phyloP scores from a whole-genome alignment of 177 flowering plant species.

The Telopea speciosissima region DNA sequence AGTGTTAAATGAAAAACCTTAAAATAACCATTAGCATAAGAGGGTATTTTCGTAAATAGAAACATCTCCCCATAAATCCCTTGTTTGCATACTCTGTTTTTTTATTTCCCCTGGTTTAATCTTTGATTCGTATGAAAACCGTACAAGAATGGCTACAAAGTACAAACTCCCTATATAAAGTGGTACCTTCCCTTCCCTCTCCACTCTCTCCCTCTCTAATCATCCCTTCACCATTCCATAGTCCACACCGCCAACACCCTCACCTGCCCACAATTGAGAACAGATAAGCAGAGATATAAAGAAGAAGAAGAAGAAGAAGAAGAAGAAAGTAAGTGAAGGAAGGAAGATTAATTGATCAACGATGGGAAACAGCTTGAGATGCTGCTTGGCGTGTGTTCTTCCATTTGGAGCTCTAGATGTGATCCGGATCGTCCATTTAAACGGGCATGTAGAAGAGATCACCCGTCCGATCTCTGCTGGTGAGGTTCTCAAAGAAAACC shows the following conservation, averaged over 20 bases:
- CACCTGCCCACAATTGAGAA: background rate
- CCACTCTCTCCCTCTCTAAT: no score
- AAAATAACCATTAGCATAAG: background rate
- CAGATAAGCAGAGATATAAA: no score
- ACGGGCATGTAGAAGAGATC: constrained; percentile 72
- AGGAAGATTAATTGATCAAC: background rate
- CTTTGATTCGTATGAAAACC: background rate
- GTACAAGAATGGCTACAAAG: background rate
- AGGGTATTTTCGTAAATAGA: background rate
- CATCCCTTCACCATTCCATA: background rate
- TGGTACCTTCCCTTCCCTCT: background rate
- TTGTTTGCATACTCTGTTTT: no score
- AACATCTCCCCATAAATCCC: no score
- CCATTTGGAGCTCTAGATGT: constrained; percentile 91
- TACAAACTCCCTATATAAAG: background rate
- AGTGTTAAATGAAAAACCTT: no score
- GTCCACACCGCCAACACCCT: background rate
- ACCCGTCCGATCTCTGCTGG: constrained; percentile 66
- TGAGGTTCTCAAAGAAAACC: constrained; percentile 60
- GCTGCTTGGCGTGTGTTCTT: constrained; percentile 89
- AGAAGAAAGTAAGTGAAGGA: background rate
- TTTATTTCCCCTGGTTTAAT: no score
- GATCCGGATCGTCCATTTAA: constrained; percentile 83
- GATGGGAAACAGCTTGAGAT: constrained; percentile 85
- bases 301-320: background rate